phyloP scores from a whole-genome alignment of 495 filamentous ascomycete genomes.

The Bathelium albidoporum region DNA sequence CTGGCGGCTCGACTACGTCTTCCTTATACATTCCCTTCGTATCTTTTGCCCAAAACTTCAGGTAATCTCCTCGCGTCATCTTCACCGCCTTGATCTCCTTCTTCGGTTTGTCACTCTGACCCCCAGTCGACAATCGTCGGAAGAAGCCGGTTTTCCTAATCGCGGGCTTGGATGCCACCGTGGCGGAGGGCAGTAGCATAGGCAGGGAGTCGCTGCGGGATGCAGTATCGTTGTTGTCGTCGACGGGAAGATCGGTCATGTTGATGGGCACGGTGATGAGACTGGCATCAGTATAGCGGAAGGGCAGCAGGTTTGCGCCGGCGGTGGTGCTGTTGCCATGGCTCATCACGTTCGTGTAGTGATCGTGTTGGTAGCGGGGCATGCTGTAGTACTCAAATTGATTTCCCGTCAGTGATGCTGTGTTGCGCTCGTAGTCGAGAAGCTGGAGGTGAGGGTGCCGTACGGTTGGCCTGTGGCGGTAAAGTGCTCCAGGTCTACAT shows the following conservation, averaged over 20 bases:
- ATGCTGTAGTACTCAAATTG: not conserved
- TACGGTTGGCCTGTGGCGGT: not conserved
- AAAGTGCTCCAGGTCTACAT: not conserved
- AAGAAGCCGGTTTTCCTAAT: not conserved
- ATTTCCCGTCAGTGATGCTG: not conserved
- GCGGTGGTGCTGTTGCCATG: not conserved
- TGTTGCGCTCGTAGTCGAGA: not conserved
- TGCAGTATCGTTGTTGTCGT: not conserved
- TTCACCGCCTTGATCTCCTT: slow-evolving; percentile 5
- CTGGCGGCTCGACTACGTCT: not conserved
- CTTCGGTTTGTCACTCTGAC: not conserved
- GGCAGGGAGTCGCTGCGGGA: not conserved
- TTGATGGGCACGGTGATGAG: slow-evolving; percentile 6
- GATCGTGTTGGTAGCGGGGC: slow-evolving; percentile 6
- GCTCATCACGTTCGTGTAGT: not conserved
- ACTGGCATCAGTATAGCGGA: slow-evolving; percentile 5
- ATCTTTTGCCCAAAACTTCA: slow-evolving; percentile 10
- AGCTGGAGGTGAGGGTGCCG: not conserved
- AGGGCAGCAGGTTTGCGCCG: slow-evolving; percentile 3
- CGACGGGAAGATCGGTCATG: not conserved
- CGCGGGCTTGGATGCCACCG: too few relatives aligned
- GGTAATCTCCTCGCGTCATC: slow-evolving; percentile 7
- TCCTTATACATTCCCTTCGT: not conserved
- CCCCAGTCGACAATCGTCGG: not conserved
- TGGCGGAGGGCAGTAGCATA: not conserved